Conservation (phyloP, 257 asterid species). For the Nicotiana obtusifolia region DNA sequence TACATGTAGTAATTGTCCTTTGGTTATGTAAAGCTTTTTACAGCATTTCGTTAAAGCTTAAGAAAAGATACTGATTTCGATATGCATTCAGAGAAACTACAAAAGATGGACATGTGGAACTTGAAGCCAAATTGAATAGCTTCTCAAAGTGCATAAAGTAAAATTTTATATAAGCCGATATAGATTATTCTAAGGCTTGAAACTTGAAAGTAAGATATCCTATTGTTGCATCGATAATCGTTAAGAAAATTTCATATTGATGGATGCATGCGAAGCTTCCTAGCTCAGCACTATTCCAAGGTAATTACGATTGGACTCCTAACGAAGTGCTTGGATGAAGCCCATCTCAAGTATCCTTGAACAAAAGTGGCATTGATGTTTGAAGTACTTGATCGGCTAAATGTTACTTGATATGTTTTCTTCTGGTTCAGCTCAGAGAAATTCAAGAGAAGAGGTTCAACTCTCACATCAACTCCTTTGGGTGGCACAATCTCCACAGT, state of each 20-base stretch:
- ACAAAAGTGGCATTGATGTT: not conserved
- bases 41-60: not conserved
- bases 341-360: constrained; percentile 27
- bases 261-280: not conserved
- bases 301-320: constrained; percentile 22
- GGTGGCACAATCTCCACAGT: not conserved
- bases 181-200: not conserved
- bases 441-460: constrained; percentile 13
- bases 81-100: not conserved
- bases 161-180: not conserved
- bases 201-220: not conserved
- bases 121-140: not conserved
- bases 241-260: not conserved
- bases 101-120: not conserved
- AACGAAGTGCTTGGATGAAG: constrained; percentile 20
- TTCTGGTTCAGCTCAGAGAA: constrained; percentile 15
- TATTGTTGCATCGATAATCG: not conserved
- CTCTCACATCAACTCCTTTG: constrained; percentile 13
- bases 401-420: constrained; percentile 11
- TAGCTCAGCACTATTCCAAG: not conserved
- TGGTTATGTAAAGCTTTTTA: not conserved
- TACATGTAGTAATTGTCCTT: not conserved
- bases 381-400: constrained; percentile 12
- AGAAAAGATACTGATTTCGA: not conserved
- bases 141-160: not conserved